Conservation (phyloP, 106 monocot genomes). For the Phalaenopsis aphrodite region DNA sequence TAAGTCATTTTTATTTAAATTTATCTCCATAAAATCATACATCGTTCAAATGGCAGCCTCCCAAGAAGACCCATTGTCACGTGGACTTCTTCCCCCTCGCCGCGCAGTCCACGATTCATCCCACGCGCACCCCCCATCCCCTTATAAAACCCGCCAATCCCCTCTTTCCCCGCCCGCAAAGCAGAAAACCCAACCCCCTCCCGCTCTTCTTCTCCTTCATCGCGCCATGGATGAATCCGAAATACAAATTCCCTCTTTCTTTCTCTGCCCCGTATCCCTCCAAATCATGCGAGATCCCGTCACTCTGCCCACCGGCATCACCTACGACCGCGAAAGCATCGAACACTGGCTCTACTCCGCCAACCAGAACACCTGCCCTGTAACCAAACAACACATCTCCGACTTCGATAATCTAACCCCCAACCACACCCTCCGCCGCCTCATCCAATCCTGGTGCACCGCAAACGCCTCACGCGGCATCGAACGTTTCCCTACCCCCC, state of each 20-base stretch:
- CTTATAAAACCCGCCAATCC: too few relatives aligned
- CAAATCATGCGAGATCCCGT: constrained; percentile 68
- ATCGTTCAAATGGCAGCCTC: not conserved
- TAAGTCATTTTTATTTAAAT: too few relatives aligned
- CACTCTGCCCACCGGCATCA: constrained; percentile 49
- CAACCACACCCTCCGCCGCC: constrained; percentile 58
- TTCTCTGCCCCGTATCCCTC: constrained; percentile 61
- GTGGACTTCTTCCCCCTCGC: not conserved
- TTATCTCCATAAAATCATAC: too few relatives aligned
- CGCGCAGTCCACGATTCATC: not conserved
- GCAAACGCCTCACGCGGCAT: constrained; percentile 31
- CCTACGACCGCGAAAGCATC: constrained; percentile 56
- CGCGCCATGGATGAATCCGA: not conserved
- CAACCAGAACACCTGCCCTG: constrained; percentile 25
- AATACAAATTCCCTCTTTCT: constrained; percentile 44
- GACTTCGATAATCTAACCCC: constrained; percentile 33
- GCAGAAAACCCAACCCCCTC: too few relatives aligned
- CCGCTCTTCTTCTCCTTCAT: not conserved
- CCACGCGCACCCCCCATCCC: too few relatives aligned
- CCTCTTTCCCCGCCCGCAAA: too few relatives aligned
- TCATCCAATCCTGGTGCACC: constrained; percentile 58
- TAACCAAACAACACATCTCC: constrained; percentile 43
- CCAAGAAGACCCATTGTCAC: not conserved
- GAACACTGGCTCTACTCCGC: constrained; percentile 44
- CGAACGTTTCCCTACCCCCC: constrained; percentile 55